Evolutionary conservation across 192 early-diverging fungal species (phyloP).

Genomic region (Thamnidium elegans): DNA sequence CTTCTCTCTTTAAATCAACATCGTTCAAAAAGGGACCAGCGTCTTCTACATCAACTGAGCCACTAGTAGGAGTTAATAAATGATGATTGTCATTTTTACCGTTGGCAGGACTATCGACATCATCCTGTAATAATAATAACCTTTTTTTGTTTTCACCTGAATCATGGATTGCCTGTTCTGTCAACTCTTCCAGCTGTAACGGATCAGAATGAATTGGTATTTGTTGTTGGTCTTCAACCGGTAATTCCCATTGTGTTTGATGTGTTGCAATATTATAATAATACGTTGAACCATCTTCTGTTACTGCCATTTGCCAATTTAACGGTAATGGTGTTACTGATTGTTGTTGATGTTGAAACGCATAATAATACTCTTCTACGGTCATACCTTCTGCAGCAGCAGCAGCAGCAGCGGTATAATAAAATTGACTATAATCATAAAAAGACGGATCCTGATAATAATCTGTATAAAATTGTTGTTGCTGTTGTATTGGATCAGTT

Average conservation of each 20-base stretch:
- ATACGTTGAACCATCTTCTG: constrained; percentile 46
- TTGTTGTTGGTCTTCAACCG: constrained; percentile 22
- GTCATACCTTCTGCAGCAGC: background rate
- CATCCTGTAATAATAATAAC: background rate
- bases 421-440: background rate
- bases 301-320: constrained; percentile 44
- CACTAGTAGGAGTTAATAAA: constrained; percentile 13
- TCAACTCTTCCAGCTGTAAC: background rate
- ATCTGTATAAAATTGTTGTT: constrained; percentile 4
- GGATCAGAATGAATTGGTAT: background rate
- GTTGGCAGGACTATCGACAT: background rate
- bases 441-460: background rate
- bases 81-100: background rate
- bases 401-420: background rate
- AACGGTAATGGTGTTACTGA: constrained; percentile 34
- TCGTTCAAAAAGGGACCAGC: constrained; percentile 2
- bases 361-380: constrained; percentile 7
- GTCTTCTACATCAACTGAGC: constrained; percentile 8
- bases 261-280: constrained; percentile 53
- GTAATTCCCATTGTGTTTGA: constrained; percentile 50
- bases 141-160: background rate
- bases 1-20: constrained; percentile 30
- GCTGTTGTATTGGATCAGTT: no score
- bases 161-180: background rate
- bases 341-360: background rate